Evolutionary conservation across 2,329 filamentous ascomycete species (phyloP), one percentile per base, ranked within the genome.

Genomic region (Bipolaris bicolor): DNA sequence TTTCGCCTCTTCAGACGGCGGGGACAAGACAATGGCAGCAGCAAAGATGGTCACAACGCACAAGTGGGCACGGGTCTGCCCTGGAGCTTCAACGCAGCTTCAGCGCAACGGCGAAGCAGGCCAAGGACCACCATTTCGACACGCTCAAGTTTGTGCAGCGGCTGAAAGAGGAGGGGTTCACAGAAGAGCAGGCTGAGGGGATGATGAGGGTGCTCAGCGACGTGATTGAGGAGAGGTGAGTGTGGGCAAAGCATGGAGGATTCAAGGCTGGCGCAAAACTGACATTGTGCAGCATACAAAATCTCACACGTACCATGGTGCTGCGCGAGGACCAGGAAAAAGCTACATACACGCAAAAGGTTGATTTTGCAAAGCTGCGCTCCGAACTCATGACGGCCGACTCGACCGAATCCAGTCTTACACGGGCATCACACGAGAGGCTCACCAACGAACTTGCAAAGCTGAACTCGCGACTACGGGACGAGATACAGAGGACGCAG

Each of bases 131-230:
- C 77, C 93, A 99, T 78, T 99, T 99, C 75, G 95, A 99, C 78
- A 99, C 95, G 0, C 85, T 99, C 61, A 97, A 97, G 80, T 97
- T 99, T 74, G 93, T 99, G 37, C 91, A 97, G 79, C 85, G 91
- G 50, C 82, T 99, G 39, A 88, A 94, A 76, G 86, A 86, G 65
- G 95, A 99, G 76, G 95, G 95, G 0, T 97, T 98, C 76, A 97
- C 92, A 22, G 94, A 98, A 77, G 90, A 93, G 66, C 95, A 99
- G 78, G 89, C 93, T 2, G 92, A 92, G 24, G 94, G 95, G n/a
- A 95, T 97, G 90, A 98, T 99, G 95, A 91, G 91, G 75, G 91
- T 98, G 6, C 82, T 99, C 37, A 93, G 92, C 78, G 93, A 98
- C 76, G 94, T 98, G 9, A 97, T 99, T 64, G 91, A 98, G 76